Evolutionary conservation across 306 rosid genomes (phyloP).

Genomic region (Castanopsis chinensis): DNA sequence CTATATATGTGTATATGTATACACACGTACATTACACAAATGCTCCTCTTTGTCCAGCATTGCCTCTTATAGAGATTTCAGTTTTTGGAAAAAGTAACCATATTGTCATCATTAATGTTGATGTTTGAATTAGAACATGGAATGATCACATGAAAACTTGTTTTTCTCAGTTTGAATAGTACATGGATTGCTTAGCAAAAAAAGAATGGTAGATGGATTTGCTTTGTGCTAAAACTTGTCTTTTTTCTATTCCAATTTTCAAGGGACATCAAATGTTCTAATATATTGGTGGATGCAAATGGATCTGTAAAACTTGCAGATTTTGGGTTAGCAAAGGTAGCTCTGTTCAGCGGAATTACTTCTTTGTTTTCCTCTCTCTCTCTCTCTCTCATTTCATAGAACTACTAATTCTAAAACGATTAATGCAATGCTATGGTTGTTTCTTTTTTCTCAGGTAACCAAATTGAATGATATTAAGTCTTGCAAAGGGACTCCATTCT

Average conservation of each 20-base stretch:
- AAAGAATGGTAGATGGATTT: not conserved
- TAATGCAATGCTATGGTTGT: conserved; percentile 6
- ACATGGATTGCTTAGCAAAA: not conserved
- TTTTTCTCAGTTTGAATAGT: not conserved
- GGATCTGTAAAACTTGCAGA: conserved; percentile 57
- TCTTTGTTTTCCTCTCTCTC: not conserved
- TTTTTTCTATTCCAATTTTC: not conserved
- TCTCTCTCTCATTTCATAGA: not conserved
- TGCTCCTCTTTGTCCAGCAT: too few species aligned
- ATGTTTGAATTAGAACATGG: not conserved
- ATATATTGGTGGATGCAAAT: conserved; percentile 48
- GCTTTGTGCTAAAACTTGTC: not conserved
- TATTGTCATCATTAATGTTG: not conserved
- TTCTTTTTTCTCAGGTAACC: conserved; percentile 44
- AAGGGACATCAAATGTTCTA: conserved; percentile 56
- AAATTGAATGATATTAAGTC: conserved; percentile 56
- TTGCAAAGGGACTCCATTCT: conserved; percentile 52
- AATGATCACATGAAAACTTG: not conserved
- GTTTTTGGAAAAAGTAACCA: not conserved
- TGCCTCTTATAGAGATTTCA: not conserved
- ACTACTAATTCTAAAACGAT: conserved; percentile 3
- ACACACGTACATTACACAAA: too few species aligned
- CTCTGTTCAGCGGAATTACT: conserved; percentile 8
- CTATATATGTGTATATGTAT: too few species aligned
- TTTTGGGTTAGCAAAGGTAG: conserved; percentile 64